These are phyloP conservation scores for Russula griseocarnosa DNA, from an alignment of 768 basidiomycete genomes.

Conservation along the genomic window DNA sequence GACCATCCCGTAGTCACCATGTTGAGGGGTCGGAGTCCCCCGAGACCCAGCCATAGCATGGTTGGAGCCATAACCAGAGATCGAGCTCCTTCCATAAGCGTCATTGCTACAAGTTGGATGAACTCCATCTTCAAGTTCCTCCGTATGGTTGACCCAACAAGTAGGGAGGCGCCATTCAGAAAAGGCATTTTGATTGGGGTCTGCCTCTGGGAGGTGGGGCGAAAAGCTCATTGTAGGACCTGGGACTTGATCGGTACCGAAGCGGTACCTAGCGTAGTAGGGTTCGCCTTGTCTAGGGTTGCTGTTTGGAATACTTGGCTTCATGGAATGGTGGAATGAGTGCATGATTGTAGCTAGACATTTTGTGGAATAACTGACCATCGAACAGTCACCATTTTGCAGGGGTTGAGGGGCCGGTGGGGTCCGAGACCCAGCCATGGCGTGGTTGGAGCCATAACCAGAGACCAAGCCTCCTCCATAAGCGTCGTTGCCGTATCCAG, in stretches of 20 bases:
- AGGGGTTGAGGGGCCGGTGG: neutral
- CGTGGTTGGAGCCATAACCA: neutral
- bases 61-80: neutral
- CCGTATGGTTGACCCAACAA: neutral
- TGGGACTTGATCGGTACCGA: neutral
- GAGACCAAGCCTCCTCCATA: neutral
- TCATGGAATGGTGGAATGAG: neutral
- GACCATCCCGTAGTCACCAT: neutral
- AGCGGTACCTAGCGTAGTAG: neutral
- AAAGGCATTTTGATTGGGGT: neutral
- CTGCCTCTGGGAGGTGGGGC: neutral
- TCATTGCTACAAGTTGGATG: too few species aligned
- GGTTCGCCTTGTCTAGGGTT: neutral
- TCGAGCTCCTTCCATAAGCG: too few species aligned
- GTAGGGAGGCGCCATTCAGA: neutral
- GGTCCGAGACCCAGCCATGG: neutral
- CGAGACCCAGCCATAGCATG: neutral
- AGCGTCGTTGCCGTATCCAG: neutral
- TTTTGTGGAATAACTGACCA: neutral
- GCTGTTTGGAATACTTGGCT: neutral
- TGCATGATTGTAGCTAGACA: neutral
- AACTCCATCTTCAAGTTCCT: slow-evolving; percentile 8
- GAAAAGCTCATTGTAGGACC: neutral
- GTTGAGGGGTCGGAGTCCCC: neutral
- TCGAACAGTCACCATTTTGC: neutral